These are phyloP conservation scores for Pestalotiopsis sp. DNA, from an alignment of 2,329 filamentous ascomycete genomes.

Conservation along the genomic window DNA sequence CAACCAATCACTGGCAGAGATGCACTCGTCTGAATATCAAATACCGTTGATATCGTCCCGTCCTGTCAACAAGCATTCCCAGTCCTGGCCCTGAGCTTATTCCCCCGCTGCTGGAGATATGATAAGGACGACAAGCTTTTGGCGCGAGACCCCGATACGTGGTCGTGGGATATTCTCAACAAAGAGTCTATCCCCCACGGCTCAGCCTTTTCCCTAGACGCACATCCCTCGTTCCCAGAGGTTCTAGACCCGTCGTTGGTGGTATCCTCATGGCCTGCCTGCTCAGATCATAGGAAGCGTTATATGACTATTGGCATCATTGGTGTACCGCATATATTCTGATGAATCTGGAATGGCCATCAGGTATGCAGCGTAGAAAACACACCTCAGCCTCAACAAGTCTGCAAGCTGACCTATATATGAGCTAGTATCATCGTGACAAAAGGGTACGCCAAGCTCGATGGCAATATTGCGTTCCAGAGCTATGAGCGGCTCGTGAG, in stretches of 20 bases:
- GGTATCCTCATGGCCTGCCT: background rate
- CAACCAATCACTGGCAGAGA: background rate
- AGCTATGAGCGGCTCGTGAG: background rate
- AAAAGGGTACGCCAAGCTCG: background rate
- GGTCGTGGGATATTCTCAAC: background rate
- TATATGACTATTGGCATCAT: background rate
- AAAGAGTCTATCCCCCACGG: background rate
- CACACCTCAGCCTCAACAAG: background rate
- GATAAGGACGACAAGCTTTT: background rate
- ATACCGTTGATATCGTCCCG: background rate
- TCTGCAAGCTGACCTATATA: background rate
- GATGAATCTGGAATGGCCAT: constrained; percentile 1
- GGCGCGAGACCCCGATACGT: background rate
- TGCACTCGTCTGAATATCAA: background rate
- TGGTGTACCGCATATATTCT: background rate
- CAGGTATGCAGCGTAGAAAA: background rate
- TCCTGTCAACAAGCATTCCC: background rate
- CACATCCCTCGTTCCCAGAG: background rate
- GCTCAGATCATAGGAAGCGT: background rate
- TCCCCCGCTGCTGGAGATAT: background rate
- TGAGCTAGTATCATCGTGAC: background rate
- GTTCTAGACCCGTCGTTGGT: background rate
- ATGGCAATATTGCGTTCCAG: background rate
- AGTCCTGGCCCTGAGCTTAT: background rate
- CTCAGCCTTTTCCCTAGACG: background rate